Percentiles rank a stretch among this genome's conserved stretches.
phyloP scores from a whole-genome alignment of 306 rosid genomes.

The Vicia faba region DNA sequence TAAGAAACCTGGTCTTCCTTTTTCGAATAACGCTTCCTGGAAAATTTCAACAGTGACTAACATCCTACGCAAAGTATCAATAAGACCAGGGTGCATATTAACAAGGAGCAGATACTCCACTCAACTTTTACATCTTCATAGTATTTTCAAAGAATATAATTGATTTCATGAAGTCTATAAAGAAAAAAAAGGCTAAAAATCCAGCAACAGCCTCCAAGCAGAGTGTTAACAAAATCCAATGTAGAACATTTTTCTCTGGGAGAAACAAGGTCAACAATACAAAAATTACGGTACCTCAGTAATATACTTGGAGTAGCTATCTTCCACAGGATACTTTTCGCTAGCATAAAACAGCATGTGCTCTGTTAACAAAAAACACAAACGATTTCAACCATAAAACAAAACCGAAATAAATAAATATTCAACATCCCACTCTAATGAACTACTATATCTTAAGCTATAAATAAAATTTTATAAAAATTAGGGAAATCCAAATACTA shows the following conservation, averaged over 20 bases:
- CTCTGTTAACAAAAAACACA: conserved; percentile 54
- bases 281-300: conserved; percentile 59
- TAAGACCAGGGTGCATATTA: not conserved
- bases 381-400: conserved; percentile 18
- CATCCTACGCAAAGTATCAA: conserved; percentile 25
- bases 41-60: conserved; percentile 12
- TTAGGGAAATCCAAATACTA: not conserved
- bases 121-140: conserved; percentile 12
- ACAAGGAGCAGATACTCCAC: conserved; percentile 13
- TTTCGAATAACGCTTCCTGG: conserved; percentile 4
- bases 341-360: conserved; percentile 99
- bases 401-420: conserved; percentile 14
- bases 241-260: not conserved
- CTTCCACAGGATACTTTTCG: conserved; percentile 90
- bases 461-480: too few relatives aligned
- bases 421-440: conserved; percentile 6
- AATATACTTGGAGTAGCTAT: conserved; percentile 90
- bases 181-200: not conserved
- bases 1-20: not conserved
- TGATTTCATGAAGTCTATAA: not conserved
- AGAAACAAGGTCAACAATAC: not conserved
- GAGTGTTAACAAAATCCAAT: conserved; percentile 14
- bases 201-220: not conserved
- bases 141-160: conserved; percentile 18
- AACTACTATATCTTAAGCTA: not conserved